These are phyloP conservation scores for Ochetophila trinervis DNA, from an alignment of 306 rosid genomes.

Conservation along the genomic window DNA sequence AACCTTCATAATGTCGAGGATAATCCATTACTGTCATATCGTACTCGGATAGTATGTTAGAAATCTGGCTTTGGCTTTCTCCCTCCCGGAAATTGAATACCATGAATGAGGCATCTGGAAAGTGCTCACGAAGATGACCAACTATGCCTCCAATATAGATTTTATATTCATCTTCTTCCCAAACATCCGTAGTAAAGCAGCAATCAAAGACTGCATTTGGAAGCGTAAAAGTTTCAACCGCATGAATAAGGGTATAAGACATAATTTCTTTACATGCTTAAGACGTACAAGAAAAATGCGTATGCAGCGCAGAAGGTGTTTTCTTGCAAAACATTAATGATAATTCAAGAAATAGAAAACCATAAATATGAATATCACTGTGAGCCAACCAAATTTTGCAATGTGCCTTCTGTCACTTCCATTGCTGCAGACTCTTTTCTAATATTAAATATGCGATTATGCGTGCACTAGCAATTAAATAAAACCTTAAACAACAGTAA, in stretches of 20 bases:
- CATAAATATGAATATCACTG: background rate
- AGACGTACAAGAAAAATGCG: background rate
- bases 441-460: background rate
- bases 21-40: slow-evolving; percentile 98
- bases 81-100: slow-evolving; percentile 97
- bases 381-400: background rate
- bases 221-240: slow-evolving; percentile 27
- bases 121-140: slow-evolving; percentile 62
- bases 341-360: background rate
- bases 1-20: slow-evolving; percentile 92
- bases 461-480: background rate
- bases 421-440: background rate
- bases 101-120: slow-evolving; percentile 84
- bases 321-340: background rate
- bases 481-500: background rate
- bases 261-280: slow-evolving; percentile 4
- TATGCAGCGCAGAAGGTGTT: background rate
- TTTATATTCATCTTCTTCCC: slow-evolving; percentile 74
- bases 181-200: slow-evolving; percentile 82
- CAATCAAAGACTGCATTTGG: slow-evolving; percentile 76
- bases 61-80: slow-evolving; percentile 65
- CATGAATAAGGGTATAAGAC: slow-evolving; percentile 1
- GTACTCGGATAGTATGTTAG: slow-evolving; percentile 57
- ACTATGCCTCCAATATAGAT: slow-evolving; percentile 72
- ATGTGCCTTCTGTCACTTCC: slow-evolving; percentile 3